Percentiles rank a stretch among this genome's conserved stretches.
These are phyloP conservation scores for Ophiosphaerella korrae DNA, from an alignment of 2,329 filamentous ascomycete genomes.

Conservation along the genomic window DNA sequence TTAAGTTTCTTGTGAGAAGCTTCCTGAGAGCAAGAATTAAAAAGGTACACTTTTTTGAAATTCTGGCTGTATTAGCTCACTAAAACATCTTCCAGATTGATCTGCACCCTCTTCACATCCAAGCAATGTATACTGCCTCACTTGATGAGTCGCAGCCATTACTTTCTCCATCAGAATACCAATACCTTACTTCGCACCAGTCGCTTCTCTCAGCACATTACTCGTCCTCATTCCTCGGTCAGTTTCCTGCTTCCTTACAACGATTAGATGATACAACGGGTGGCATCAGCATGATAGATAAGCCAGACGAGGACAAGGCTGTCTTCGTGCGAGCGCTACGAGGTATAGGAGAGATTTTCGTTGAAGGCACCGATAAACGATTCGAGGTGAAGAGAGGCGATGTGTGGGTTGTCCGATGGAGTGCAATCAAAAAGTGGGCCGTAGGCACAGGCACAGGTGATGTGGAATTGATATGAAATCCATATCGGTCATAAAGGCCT, in stretches of 20 bases:
- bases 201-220: conserved; percentile 85
- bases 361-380: conserved; percentile 64
- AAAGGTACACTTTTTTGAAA: conserved; percentile 63
- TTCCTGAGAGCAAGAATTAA: conserved; percentile 83
- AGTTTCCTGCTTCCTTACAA: conserved; percentile 79
- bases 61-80: neutral
- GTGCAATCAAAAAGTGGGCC: conserved; percentile 65
- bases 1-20: conserved; percentile 86
- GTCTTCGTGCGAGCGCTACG: conserved; percentile 80
- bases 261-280: conserved; percentile 89
- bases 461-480: conserved; percentile 62
- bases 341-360: conserved; percentile 60
- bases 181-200: conserved; percentile 85
- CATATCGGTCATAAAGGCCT: neutral
- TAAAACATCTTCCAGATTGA: conserved; percentile 64
- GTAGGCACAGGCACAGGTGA: conserved; percentile 67
- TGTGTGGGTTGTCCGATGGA: conserved; percentile 64
- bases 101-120: conserved; percentile 74
- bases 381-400: conserved; percentile 56
- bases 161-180: conserved; percentile 77
- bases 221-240: conserved; percentile 78
- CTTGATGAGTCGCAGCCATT: conserved; percentile 56
- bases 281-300: conserved; percentile 89
- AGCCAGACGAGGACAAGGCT: conserved; percentile 78
- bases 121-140: conserved; percentile 50